Conservation (phyloP, 768 basidiomycete genomes). For the Dacryopinax spathularia region DNA sequence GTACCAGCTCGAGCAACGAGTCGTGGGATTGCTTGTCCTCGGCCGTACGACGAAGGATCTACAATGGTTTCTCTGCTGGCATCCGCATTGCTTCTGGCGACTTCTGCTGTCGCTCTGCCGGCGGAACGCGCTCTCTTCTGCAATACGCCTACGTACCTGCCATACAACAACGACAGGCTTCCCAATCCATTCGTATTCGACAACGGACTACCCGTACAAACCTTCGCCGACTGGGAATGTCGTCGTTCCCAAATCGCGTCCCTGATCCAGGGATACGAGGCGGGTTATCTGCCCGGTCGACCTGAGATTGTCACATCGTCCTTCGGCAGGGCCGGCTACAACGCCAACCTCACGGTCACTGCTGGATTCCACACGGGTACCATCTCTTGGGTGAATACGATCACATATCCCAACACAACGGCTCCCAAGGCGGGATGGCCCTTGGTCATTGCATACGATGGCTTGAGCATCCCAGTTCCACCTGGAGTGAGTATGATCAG, state of each 20-base stretch:
- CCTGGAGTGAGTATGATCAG: slow-evolving; percentile 31
- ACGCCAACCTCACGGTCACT: slow-evolving; percentile 33
- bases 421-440: slow-evolving; percentile 32
- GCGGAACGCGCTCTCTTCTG: neutral
- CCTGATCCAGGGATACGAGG: slow-evolving; percentile 40
- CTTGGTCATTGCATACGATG: slow-evolving; percentile 39
- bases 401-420: slow-evolving; percentile 32
- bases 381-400: slow-evolving; percentile 36
- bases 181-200: slow-evolving; percentile 43
- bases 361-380: slow-evolving; percentile 33
- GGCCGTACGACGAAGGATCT: neutral
- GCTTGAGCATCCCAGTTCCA: slow-evolving; percentile 27
- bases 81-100: neutral
- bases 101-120: neutral
- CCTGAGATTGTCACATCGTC: slow-evolving; percentile 35
- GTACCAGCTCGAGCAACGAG: neutral
- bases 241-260: slow-evolving; percentile 36
- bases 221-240: slow-evolving; percentile 38
- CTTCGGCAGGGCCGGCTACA: slow-evolving; percentile 24
- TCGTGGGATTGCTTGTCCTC: neutral
- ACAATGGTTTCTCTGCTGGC: neutral
- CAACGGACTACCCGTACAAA: slow-evolving; percentile 31
- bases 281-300: slow-evolving; percentile 36
- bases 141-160: neutral
- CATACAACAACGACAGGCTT: slow-evolving; percentile 30